Percentiles rank a stretch among this genome's conserved stretches.
These are phyloP conservation scores for Brassica rapa DNA, from an alignment of 345 rosid species.

Conservation along the genomic window DNA sequence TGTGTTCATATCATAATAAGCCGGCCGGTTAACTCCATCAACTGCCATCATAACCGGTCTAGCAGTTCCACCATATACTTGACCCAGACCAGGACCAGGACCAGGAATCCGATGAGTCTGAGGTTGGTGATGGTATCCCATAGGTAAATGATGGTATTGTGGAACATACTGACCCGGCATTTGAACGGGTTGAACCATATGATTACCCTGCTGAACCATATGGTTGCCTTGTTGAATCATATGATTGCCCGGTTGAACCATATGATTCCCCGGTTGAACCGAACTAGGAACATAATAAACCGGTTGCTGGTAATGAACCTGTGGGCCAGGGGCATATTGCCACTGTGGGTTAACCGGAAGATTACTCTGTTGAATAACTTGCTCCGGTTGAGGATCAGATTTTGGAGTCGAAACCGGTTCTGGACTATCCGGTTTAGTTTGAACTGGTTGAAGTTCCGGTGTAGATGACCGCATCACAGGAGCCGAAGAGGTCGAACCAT, in stretches of 20 bases:
- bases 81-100: slow-evolving; percentile 57
- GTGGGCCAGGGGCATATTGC: slow-evolving; percentile 53
- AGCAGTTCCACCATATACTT: slow-evolving; percentile 54
- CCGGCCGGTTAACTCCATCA: slow-evolving; percentile 59
- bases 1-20: slow-evolving; percentile 63
- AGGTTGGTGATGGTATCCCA: slow-evolving; percentile 62
- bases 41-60: slow-evolving; percentile 51
- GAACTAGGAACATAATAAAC: slow-evolving; percentile 64
- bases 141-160: slow-evolving; percentile 64
- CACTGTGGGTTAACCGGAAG: slow-evolving; percentile 55
- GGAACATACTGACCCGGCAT: slow-evolving; percentile 53
- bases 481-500: slow-evolving; percentile 66
- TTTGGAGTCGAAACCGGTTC: slow-evolving; percentile 38
- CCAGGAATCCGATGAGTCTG: slow-evolving; percentile 50
- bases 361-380: slow-evolving; percentile 43
- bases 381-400: slow-evolving; percentile 41
- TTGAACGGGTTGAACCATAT: slow-evolving; percentile 56
- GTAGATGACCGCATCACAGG: slow-evolving; percentile 49
- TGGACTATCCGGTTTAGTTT: slow-evolving; percentile 63
- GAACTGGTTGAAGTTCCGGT: slow-evolving; percentile 75
- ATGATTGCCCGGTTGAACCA: slow-evolving; percentile 46
- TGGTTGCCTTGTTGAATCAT: slow-evolving; percentile 51
- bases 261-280: slow-evolving; percentile 49
- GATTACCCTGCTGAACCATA: slow-evolving; percentile 55
- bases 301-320: slow-evolving; percentile 61